Base-by-base conservation (phyloP, 768 basidiomycete genomes). In the Tulasnella sp. region DNA sequence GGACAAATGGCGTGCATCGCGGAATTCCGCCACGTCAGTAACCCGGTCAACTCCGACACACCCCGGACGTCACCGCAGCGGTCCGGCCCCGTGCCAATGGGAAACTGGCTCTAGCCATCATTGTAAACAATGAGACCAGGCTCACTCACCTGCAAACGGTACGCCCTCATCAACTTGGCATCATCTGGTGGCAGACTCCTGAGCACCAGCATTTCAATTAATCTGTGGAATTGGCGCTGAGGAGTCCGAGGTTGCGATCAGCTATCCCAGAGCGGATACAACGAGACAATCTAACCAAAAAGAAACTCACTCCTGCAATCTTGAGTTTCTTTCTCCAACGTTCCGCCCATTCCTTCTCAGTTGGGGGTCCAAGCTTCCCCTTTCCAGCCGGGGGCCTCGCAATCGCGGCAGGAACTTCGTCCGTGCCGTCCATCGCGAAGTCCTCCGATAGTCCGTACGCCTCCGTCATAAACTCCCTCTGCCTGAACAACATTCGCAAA, bases 181-280 rank as follows among this genome's bases (percentile, higher is more conserved):
- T 96, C 91, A 2, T 83, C 80, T 5, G 88, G 85, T 79, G 95
- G 89, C 78, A 97, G 83, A 40, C 89, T 88, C 74, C 89, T 82
- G 78, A 96, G 86, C 71, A 93, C 88, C 34, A 97, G 85, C 93
- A 97, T 97, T 83, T 99, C 97, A 49, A 93, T 84, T 31, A 99
- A 86, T 38, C 97, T 89, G 64, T 93, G 87, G 83, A 97, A 99
- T 86, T 99, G 97, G 67, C 97, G 90, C 95, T 97, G 80, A 45
- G 74, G 25, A 39, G 58, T 58, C 71, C 36, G 39, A 72, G 17
- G 17, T 25, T 15, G 39, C 17, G 40, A 45, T 72, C 39, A 72
- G 71, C 71, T 17, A 37, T 42, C 7, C 36, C 67, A n/a, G n/a
- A n/a, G n/a, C 3, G 71, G 19, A 8, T 22, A 37, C 42, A 6